Evolutionary conservation across 2,329 filamentous ascomycete genomes (phyloP).

Genomic region (Podosphaera xanthii): DNA sequence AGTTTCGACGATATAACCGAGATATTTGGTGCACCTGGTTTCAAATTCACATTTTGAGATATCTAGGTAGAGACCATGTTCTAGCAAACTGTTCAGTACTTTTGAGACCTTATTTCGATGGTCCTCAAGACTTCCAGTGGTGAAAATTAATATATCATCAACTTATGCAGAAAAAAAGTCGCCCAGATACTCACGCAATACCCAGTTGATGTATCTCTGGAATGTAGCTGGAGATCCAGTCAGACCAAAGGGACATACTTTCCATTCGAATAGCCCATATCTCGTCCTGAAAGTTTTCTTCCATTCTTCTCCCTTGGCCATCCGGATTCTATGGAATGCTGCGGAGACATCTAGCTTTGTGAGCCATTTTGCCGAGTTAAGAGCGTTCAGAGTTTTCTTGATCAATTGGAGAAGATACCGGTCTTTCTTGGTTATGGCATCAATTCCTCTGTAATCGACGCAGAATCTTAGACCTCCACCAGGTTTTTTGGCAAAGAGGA

Average conservation of each 20-base stretch:
- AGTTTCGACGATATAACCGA: not conserved
- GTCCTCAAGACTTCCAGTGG: not conserved
- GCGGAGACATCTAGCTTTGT: not conserved
- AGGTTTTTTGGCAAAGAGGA: not conserved
- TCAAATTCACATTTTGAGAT: slow-evolving; percentile 3
- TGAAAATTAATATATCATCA: slow-evolving; percentile 4
- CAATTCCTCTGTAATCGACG: not conserved
- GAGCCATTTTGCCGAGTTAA: not conserved
- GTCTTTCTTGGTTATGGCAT: not conserved
- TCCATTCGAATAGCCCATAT: slow-evolving; percentile 1
- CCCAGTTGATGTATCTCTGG: slow-evolving; percentile 3
- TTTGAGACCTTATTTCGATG: slow-evolving; percentile 1
- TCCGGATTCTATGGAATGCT: not conserved
- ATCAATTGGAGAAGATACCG: not conserved
- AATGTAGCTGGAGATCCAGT: slow-evolving; percentile 1
- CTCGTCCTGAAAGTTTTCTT: not conserved
- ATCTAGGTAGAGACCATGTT: slow-evolving; percentile 1
- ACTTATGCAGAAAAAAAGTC: slow-evolving; percentile 1
- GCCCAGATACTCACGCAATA: not conserved
- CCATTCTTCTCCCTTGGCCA: slow-evolving; percentile 1
- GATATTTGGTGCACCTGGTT: not conserved
- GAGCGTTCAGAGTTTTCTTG: not conserved
- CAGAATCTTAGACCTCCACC: not conserved
- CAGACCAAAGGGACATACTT: slow-evolving; percentile 2
- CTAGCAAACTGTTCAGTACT: slow-evolving; percentile 1